A percentile compares a stretch with the other conserved stretches of the same genome.
phyloP scores from a whole-genome alignment of 345 rosid genomes.

The Firmiana major region DNA sequence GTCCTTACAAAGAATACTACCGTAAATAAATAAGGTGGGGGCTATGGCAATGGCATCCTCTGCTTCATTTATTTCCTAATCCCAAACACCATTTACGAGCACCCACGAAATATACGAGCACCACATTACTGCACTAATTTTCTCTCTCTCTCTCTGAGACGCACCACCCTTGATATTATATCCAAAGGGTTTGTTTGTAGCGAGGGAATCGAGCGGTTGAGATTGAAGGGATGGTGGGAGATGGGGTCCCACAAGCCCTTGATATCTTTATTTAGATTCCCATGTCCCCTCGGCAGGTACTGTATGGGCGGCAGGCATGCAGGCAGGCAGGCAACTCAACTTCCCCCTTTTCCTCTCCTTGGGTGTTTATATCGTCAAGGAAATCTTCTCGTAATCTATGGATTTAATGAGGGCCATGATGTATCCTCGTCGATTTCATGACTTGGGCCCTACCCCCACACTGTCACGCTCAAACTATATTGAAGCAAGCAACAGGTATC shows the following conservation, averaged over 20 bases:
- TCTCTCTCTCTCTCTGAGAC: neutral
- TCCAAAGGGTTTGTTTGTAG: neutral
- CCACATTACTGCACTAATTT: neutral
- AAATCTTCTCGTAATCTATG: neutral
- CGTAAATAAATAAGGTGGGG: neutral
- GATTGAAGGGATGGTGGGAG: constrained; percentile 15
- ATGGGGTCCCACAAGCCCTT: constrained; percentile 31
- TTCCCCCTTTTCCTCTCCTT: constrained; percentile 1
- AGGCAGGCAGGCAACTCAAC: too few species aligned
- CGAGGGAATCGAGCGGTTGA: constrained; percentile 8
- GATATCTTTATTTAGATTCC: constrained; percentile 40
- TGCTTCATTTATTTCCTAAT: constrained; percentile 10
- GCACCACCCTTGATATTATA: neutral
- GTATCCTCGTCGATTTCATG: neutral
- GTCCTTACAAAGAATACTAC: neutral
- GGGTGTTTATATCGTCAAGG: neutral
- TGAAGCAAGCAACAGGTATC: neutral
- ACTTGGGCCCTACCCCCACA: neutral
- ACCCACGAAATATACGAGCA: constrained; percentile 14
- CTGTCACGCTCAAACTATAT: neutral
- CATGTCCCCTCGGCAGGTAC: constrained; percentile 27
- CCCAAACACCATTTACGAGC: constrained; percentile 12
- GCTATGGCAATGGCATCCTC: neutral
- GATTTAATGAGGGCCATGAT: neutral
- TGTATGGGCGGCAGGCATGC: neutral